These are phyloP conservation scores for Penicillium sp. DNA, from an alignment of 2,329 filamentous ascomycete genomes.

Conservation along the genomic window DNA sequence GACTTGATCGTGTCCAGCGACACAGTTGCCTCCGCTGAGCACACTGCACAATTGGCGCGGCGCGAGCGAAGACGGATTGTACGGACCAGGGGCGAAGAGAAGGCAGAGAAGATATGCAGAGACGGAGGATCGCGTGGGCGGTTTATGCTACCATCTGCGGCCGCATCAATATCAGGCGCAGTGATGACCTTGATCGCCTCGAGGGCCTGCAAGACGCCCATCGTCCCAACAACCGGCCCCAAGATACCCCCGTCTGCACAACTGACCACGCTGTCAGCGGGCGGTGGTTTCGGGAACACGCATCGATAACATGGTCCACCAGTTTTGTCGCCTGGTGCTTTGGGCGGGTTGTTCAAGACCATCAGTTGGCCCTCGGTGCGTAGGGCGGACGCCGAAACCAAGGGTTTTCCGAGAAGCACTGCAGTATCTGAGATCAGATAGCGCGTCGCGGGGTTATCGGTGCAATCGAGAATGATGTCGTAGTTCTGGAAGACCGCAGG, in stretches of 20 bases:
- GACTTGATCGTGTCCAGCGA: conserved; percentile 61
- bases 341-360: conserved; percentile 77
- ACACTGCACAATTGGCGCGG: conserved; percentile 71
- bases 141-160: conserved; percentile 17
- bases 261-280: conserved; percentile 74
- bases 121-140: conserved; percentile 34
- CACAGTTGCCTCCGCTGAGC: conserved; percentile 63
- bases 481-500: conserved; percentile 66
- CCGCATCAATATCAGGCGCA: conserved; percentile 25
- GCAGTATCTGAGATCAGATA: conserved; percentile 92
- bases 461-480: conserved; percentile 89
- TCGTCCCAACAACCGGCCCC: conserved; percentile 86
- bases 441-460: conserved; percentile 85
- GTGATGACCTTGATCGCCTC: conserved; percentile 84
- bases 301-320: conserved; percentile 92
- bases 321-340: conserved; percentile 53
- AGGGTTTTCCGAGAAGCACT: conserved; percentile 71
- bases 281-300: conserved; percentile 84
- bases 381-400: conserved; percentile 87
- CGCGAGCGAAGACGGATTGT: conserved; percentile 71
- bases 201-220: conserved; percentile 89
- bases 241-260: conserved; percentile 93
- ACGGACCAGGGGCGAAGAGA: conserved; percentile 59
- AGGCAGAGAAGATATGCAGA: conserved; percentile 47
- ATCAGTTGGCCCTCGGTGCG: conserved; percentile 87